These are phyloP conservation scores for Cyclotella sp. DNA, from an alignment of 108 stramenopile species.

Conservation along the genomic window DNA sequence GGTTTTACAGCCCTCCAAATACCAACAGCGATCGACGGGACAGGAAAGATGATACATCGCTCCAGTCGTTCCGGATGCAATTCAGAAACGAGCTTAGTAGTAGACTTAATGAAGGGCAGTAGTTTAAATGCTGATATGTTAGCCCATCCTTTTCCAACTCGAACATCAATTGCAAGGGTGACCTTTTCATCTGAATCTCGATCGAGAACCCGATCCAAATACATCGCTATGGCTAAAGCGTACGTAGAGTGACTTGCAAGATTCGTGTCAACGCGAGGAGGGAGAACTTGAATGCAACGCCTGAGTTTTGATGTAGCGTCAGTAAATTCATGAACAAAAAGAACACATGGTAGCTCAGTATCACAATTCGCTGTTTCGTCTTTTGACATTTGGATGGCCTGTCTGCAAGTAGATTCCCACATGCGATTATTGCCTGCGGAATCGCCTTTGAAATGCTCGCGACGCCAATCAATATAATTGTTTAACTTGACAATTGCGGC, in stretches of 20 bases:
- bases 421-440: conserved; percentile 12
- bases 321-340: conserved; percentile 42
- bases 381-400: conserved; percentile 24
- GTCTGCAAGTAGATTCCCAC: conserved; percentile 40
- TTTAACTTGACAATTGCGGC: conserved; percentile 37
- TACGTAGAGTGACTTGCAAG: conserved; percentile 57
- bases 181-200: conserved; percentile 56
- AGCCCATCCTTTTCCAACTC: conserved; percentile 73
- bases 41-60: conserved; percentile 59
- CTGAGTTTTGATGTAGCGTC: conserved; percentile 1
- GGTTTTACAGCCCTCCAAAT: conserved; percentile 65
- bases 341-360: conserved; percentile 36
- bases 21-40: conserved; percentile 55
- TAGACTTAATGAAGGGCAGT: conserved; percentile 58
- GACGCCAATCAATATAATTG: conserved; percentile 49
- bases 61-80: conserved; percentile 62
- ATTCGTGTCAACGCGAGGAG: conserved; percentile 64
- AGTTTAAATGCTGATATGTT: conserved; percentile 60
- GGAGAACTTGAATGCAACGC: conserved; percentile 59
- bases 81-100: conserved; percentile 42
- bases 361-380: neutral
- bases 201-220: conserved; percentile 60
- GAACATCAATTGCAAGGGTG: conserved; percentile 65
- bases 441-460: conserved; percentile 29
- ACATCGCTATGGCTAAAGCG: conserved; percentile 66